phyloP scores from a whole-genome alignment of 2,329 filamentous ascomycete species.

The Botryotinia narcissicola region DNA sequence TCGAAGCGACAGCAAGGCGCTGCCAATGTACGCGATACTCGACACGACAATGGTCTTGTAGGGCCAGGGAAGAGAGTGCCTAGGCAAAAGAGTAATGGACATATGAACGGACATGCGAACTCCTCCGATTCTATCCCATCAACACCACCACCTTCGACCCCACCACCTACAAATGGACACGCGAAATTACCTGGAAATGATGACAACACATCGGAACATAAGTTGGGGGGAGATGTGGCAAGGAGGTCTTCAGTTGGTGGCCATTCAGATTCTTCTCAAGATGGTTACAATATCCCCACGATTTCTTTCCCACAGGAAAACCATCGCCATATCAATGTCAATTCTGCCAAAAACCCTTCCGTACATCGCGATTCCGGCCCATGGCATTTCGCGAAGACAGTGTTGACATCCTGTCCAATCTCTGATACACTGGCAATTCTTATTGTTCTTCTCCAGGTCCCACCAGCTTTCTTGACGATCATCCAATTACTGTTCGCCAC shows the following conservation, averaged over 20 bases:
- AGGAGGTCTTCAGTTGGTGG: constrained; percentile 51
- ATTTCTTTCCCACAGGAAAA: constrained; percentile 46
- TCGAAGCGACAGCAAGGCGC: constrained; percentile 42
- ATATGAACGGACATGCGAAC: constrained; percentile 51
- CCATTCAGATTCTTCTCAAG: constrained; percentile 55
- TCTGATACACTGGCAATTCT: constrained; percentile 95
- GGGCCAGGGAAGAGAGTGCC: constrained; percentile 65
- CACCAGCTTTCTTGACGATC: constrained; percentile 80
- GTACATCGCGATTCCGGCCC: constrained; percentile 70
- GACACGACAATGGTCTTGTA: constrained; percentile 86
- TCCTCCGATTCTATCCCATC: constrained; percentile 35
- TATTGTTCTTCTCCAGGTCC: constrained; percentile 90
- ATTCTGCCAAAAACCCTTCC: constrained; percentile 64
- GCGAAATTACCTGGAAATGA: constrained; percentile 30
- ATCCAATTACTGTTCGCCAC: constrained; percentile 92
- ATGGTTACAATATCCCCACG: constrained; percentile 44
- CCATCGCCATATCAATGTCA: constrained; percentile 68
- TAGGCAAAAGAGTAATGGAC: constrained; percentile 55
- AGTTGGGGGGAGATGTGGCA: constrained; percentile 42
- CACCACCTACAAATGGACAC: constrained; percentile 40
- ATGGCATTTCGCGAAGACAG: constrained; percentile 76
- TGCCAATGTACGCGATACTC: constrained; percentile 65
- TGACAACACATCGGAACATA: constrained; percentile 32
- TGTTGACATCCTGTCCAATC: constrained; percentile 84
- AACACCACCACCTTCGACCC: constrained; percentile 43